Base-by-base conservation (phyloP, 1,284 basidiomycete species). In the Tilletia setariae region DNA sequence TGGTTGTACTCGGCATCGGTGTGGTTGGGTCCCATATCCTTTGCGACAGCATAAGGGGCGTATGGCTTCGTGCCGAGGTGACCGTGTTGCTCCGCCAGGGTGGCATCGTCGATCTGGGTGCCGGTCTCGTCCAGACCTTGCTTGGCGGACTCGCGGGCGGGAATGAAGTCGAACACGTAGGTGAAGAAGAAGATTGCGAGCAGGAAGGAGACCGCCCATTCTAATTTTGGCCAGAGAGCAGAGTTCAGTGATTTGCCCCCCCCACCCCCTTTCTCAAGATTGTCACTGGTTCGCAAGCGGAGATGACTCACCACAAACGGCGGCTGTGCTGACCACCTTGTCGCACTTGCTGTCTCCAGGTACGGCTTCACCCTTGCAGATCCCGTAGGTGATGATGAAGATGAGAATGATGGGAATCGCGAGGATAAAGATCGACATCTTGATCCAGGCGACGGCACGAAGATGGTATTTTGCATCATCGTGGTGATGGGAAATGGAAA, bases 401-500 rank as follows among this genome's bases (percentile, higher is more conserved):
- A 78, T 76, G 67, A 87, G 84, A 3, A 86, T 85, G 35, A 79
- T 77, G 0, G 71, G 70, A 30, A 86, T 77, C 2, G 86, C 85
- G 1, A 84, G 1, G 6, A 70, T 44, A 8, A 86, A 83, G 61
- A 87, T 87, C 86, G 75, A 83, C 66, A 35, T 76, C 30, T 80
- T 75, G 16, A 86, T 7, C 15, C 9, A 19, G 15, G 56, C 56
- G 23, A 61, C 30, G 8, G 9, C 19, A n/a, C 56, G 56, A 16
- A 61, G 56, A 30, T 61, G 76, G 44, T 84, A 84, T 19, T 65
- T 43, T 42, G 84, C 76, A 46, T 86, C 83, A 3, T 83, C 82
- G 72, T 86, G 82, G 67, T 84, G 84, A 72, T 81, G 76, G 16
- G 74, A 71, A 21, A 79, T 69, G 74, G 82, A 78, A 66, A 84